These are phyloP conservation scores for Prunus persica DNA, from an alignment of 306 rosid genomes.

Conservation along the genomic window DNA sequence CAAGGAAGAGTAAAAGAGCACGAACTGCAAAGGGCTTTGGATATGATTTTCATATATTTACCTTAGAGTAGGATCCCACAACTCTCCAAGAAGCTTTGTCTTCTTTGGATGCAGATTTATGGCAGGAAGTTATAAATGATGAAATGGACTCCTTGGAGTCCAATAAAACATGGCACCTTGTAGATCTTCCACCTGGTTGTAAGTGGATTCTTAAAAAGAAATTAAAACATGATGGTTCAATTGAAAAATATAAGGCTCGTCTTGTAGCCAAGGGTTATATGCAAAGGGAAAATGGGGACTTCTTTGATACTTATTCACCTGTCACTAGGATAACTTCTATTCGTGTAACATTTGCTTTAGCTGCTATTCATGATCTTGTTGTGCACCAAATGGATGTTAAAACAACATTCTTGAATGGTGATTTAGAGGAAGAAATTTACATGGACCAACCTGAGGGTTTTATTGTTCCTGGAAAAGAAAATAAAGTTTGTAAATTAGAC, in stretches of 20 bases:
- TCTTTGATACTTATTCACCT: too few species aligned
- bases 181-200: not conserved
- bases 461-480: not conserved
- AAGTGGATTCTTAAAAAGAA: not conserved
- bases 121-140: not conserved
- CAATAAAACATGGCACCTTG: not conserved
- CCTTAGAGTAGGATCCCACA: not conserved
- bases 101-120: not conserved
- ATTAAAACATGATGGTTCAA: not conserved
- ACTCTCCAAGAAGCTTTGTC: conserved; percentile 3
- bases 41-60: not conserved
- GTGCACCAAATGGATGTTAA: too few species aligned
- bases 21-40: not conserved
- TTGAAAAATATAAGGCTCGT: not conserved
- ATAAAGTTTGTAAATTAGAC: conserved; percentile 4
- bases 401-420: too few species aligned
- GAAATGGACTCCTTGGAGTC: conserved; percentile 8
- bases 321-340: too few species aligned
- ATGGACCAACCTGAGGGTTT: not conserved
- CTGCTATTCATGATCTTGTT: too few species aligned
- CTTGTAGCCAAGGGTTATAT: not conserved
- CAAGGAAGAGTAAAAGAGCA: not conserved
- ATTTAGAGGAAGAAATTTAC: not conserved
- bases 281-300: not conserved
- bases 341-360: too few species aligned